phyloP scores from a whole-genome alignment of 805 yeast genomes.

The Huiozyma sinensis region DNA sequence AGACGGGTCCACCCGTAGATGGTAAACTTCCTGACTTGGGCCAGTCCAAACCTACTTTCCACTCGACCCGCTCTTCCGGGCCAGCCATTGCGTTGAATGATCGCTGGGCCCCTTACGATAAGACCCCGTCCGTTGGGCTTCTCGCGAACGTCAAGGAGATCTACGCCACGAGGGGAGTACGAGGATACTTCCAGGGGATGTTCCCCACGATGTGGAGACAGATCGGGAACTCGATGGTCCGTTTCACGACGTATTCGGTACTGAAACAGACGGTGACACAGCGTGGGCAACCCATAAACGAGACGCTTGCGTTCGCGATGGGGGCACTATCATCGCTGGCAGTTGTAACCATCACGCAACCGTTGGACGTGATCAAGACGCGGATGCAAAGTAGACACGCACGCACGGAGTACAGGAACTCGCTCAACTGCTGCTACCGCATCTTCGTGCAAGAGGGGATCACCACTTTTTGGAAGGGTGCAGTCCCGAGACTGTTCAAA shows the following conservation, averaged over 20 bases:
- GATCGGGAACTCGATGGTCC: slow-evolving; percentile 62
- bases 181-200: slow-evolving; percentile 76
- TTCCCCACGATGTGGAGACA: slow-evolving; percentile 77
- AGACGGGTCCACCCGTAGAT: not conserved
- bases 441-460: slow-evolving; percentile 38
- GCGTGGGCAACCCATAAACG: slow-evolving; percentile 30
- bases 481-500: slow-evolving; percentile 58
- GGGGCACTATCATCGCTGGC: slow-evolving; percentile 61
- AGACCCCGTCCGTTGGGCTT: slow-evolving; percentile 43
- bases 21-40: not conserved
- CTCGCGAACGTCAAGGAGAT: slow-evolving; percentile 51
- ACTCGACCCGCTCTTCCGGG: slow-evolving; percentile 12
- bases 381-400: slow-evolving; percentile 74
- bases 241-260: slow-evolving; percentile 75
- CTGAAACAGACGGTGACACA: slow-evolving; percentile 59
- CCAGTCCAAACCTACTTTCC: slow-evolving; percentile 1
- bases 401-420: slow-evolving; percentile 45
- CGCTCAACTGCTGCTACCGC: slow-evolving; percentile 44
- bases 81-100: slow-evolving; percentile 25
- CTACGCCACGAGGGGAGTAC: slow-evolving; percentile 57
- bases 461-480: slow-evolving; percentile 44
- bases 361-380: slow-evolving; percentile 78
- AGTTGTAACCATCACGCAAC: slow-evolving; percentile 74
- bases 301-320: slow-evolving; percentile 23
- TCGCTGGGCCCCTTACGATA: slow-evolving; percentile 31